Base-by-base conservation (phyloP, 805 yeast genomes). In the Saturnispora serradocipensis region DNA sequence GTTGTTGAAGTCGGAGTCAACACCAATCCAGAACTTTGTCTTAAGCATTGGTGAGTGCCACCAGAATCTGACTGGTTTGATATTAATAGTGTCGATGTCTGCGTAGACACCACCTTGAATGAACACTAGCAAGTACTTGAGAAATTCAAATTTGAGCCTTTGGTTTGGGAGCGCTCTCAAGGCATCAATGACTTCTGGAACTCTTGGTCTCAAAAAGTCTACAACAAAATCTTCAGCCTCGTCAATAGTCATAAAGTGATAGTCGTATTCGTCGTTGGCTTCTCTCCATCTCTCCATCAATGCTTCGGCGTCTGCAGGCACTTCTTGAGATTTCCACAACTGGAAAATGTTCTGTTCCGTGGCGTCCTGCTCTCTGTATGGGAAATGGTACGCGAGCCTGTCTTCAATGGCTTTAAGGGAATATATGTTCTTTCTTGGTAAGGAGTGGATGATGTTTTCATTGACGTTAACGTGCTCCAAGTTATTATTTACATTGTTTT, bases 81-180 rank as follows among this genome's bases (percentile, higher is more conserved):
- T 69, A 22, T 81, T 75, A 51, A 66, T 69, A 1, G 85, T 80
- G 59, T 81, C 86, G 24, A 80, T 76, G 59, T 81, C 85, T 3
- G 82, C 74, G 58, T 81, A 81, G 5, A 77, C 74, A 24, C 86
- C 86, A 46, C 86, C 86, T 39, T 68, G 62, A 5, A 81, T 70
- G 54, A 61, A 78, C 4, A 79, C 56, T 4, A 78, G 68, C 51
- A 79, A 64, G 58, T 78, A 81, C 52, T 81, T 69, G 61, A 80
- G 71, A 54, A 79, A 78, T 59, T 81, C 85, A 67, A 72, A 77
- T 55, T 68, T 66, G 45, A 76, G 62, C 45, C 77, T 70, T 25
- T 69, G 73, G 61, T 78, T 75, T 1, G 85, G 85, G 51, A 81
- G 58, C 4, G 61, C 56, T 54, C 76, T 73, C 57, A 70, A 76